Conservation (phyloP, 164 flowering plant species). For the Akebia trifoliata region DNA sequence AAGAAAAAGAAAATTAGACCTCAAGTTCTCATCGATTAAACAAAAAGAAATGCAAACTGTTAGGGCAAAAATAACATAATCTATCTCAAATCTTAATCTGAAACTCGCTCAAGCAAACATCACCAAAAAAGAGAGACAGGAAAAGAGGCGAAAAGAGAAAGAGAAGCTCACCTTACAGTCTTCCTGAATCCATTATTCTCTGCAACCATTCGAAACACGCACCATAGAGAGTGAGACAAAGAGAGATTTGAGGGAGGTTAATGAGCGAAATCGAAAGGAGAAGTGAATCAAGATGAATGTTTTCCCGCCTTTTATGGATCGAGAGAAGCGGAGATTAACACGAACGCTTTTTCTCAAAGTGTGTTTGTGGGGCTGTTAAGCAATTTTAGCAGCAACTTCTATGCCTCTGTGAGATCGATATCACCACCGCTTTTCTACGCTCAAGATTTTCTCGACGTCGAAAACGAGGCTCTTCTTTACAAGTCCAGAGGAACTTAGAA, state of each 20-base stretch:
- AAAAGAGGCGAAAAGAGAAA: neutral
- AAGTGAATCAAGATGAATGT: constrained; percentile 1
- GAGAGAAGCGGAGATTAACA: neutral
- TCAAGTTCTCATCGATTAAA: neutral
- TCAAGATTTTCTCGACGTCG: constrained; percentile 1
- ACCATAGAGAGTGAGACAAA: neutral
- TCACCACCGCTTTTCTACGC: neutral
- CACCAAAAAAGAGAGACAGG: neutral
- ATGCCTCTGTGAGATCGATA: no score
- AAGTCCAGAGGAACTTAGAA: no score
- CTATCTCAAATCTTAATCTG: neutral
- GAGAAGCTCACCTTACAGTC: neutral
- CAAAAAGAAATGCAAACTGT: neutral
- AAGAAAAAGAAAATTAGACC: neutral
- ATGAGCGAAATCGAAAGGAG: constrained; percentile 7
- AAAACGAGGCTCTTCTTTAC: neutral
- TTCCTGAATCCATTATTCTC: neutral
- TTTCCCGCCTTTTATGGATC: constrained; percentile 19
- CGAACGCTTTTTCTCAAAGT: neutral
- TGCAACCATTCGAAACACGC: neutral
- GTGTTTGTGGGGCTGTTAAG: no score
- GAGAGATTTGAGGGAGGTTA: neutral
- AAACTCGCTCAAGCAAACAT: constrained; percentile 1
- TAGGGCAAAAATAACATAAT: neutral
- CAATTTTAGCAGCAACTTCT: no score